Base-by-base conservation (phyloP, 2,329 filamentous ascomycete species). In the Botrytis tulipae region DNA sequence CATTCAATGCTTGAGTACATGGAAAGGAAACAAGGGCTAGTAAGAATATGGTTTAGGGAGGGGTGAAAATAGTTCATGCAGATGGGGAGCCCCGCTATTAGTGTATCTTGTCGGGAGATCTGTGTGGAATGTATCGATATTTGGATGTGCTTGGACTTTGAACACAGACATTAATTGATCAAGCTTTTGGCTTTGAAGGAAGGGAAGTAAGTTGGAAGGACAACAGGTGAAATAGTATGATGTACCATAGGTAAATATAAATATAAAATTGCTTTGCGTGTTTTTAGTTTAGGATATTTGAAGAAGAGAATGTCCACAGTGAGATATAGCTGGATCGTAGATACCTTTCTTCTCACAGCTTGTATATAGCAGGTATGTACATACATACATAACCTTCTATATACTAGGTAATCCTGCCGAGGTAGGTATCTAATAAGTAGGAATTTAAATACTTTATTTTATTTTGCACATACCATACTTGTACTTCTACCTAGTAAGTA, bases 11-110 rank as follows among this genome's bases (percentile, higher is more conserved):
- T 46, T 14, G 35, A 62, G 22, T 62, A 32, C 29, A 20, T 16
- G 25, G 60, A 3, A 57, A 32, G 61, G 40, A 65, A 65, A 46
- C 40, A 46, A 65, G 61, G 10, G 16, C 61, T 65, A 46, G 61
- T 22, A 12, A 44, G 61, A 32, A 65, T 46, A 25, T 22, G 61
- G 40, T 22, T 65, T 65, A 46, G 44, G 40, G 40, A 65, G 40
- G 61, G 61, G 61, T 65, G n/a, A 7, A 35, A 61, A 14, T 44
- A 44, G 61, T 29, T 63, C 40, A 63, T 65, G 61, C 61, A 42
- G 40, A 42, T 65, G 61, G 61, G 29, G n/a, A 20, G 42, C n/a
- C 61, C 61, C 61, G 61, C 61, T 18, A 65, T 44, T 65, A 46
- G 61, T 46, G 40, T n/a, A 37, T 61, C 22, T n/a, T 25, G 59